Evolutionary conservation across 192 early-diverging fungal species (phyloP).

Genomic region (Geranomyces variabilis): DNA sequence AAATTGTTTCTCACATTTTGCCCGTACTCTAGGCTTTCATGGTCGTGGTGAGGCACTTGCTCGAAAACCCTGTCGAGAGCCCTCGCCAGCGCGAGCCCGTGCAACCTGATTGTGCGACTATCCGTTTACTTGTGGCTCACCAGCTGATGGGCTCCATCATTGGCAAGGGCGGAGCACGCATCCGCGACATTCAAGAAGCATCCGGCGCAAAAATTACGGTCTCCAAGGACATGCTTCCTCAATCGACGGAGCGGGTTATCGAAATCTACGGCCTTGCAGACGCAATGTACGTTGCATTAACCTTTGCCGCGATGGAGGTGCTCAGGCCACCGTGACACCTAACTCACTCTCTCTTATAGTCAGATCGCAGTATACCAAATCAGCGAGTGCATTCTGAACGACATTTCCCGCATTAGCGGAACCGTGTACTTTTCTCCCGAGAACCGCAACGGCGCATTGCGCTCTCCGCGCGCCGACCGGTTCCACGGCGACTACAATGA

Average conservation of each 20-base stretch:
- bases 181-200: constrained; percentile 96
- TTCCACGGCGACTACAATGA: constrained; percentile 15
- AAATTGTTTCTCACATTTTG: too few relatives aligned
- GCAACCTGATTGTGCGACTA: constrained; percentile 58
- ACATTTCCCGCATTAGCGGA: constrained; percentile 23
- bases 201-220: constrained; percentile 87
- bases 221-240: constrained; percentile 91
- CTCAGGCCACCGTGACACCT: background rate
- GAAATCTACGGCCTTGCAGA: constrained; percentile 85
- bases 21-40: constrained; percentile 27
- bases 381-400: constrained; percentile 37
- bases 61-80: constrained; percentile 53
- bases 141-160: constrained; percentile 87
- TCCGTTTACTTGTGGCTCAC: constrained; percentile 91
- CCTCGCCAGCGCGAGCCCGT: constrained; percentile 46
- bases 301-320: too few relatives aligned
- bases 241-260: constrained; percentile 92
- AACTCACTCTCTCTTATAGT: background rate
- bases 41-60: constrained; percentile 25
- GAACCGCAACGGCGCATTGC: constrained; percentile 18
- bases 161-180: constrained; percentile 80
- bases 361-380: constrained; percentile 71
- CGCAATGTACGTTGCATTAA: constrained; percentile 53
- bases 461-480: constrained; percentile 4
- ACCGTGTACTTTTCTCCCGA: constrained; percentile 28